Conservation (phyloP, 495 filamentous ascomycete species). For the Penicillium taxi region DNA sequence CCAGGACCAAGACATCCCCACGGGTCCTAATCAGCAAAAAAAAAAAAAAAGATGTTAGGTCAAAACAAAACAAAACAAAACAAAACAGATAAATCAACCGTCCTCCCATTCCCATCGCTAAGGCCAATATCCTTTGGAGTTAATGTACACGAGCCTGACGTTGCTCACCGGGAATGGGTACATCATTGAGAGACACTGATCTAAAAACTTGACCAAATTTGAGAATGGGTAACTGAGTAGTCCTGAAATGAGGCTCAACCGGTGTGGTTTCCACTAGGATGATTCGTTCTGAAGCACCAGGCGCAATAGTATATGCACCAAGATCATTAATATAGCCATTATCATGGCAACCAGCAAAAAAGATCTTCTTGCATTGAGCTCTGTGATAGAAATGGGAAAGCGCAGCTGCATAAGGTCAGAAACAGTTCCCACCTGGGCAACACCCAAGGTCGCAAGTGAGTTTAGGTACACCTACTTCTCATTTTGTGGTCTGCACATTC, state of each 20-base stretch:
- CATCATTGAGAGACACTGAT: neutral
- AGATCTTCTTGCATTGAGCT: conserved; percentile 11
- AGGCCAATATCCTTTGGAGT: too few species aligned
- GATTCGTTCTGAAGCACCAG: neutral
- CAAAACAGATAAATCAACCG: too few species aligned
- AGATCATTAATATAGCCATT: conserved; percentile 9
- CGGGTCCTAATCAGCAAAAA: too few species aligned
- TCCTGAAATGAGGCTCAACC: neutral
- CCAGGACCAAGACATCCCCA: too few species aligned
- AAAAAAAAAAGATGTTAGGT: too few species aligned
- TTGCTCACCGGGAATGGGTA: too few species aligned
- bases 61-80: too few species aligned
- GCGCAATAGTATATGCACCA: neutral
- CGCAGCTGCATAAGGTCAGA: neutral
- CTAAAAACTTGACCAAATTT: conserved; percentile 4
- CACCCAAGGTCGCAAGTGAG: neutral
- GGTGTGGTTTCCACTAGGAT: conserved; percentile 4
- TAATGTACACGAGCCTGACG: too few species aligned
- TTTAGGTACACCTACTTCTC: conserved; percentile 2
- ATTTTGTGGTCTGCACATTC: conserved; percentile 10
- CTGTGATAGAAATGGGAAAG: conserved; percentile 6
- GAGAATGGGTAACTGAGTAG: neutral
- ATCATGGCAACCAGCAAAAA: conserved; percentile 12
- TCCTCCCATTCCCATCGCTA: too few species aligned
- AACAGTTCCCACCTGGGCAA: neutral